Evolutionary conservation across 768 basidiomycete species (phyloP), one percentile per base, ranked within the genome.

Genomic region (Suillus sp.): DNA sequence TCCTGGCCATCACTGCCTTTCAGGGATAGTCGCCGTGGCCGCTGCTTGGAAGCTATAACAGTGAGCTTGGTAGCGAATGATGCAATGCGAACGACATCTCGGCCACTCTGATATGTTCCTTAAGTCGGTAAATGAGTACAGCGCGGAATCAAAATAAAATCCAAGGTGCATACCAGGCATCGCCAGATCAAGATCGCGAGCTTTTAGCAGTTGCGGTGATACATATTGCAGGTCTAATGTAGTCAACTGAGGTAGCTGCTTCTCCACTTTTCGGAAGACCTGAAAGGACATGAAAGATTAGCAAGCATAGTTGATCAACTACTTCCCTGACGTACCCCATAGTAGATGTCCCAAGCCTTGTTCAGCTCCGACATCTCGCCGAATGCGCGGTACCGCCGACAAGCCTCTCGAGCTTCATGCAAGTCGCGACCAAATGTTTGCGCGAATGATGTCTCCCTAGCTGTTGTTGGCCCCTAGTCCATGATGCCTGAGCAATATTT

Each of bases 291-390:
- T 18, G 11, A 34, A 18, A 14, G 14, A 64, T 53, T 37, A 50
- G 34, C 42, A 48, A 58, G 67, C 25, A 63, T 42, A 40, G 38
- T 56, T 14, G 22, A 42, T 60, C 59, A 25, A 20, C 16, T 42
- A 38, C 35, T 47, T 14, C 10, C 42, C 4, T 25, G n/a, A 75
- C 88, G 66, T 71, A 94, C 95, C 55, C 87, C 87, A 70, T 98
- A 99, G 76, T 99, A 99, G 32, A 98, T 95, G 70, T 99, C 97
- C 97, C 97, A 99, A 37, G 97, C 97, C 71, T 92, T 93, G 73
- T 99, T 97, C 54, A 99, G 79, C 72, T 98, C 95, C 57, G 86
- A 87, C 62, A 87, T 84, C 72, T 99, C 96, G 30, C 92, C 92
- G 70, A 92, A 92, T 25, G 85, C 83, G 47, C 90, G 89, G 79